phyloP scores from a whole-genome alignment of 2,329 filamentous ascomycete species.

The Trichoderma brevicompactum region DNA sequence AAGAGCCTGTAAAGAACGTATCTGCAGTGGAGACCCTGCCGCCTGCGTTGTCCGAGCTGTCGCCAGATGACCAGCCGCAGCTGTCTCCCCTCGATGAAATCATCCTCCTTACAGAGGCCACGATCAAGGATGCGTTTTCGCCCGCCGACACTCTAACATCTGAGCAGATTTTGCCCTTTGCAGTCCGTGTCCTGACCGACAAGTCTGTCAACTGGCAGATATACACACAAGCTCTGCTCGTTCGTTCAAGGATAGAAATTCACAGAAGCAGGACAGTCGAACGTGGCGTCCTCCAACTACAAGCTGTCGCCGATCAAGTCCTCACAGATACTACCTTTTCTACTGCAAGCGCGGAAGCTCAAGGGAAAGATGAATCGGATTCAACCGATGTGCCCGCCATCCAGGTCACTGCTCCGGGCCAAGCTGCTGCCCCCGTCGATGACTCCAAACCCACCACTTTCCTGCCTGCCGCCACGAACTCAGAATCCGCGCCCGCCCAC shows the following conservation, averaged over 20 bases:
- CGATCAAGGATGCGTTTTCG: conserved; percentile 84
- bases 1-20: conserved; percentile 49
- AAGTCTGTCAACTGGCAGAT: conserved; percentile 97
- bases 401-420: conserved; percentile 47
- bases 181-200: conserved; percentile 82
- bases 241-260: conserved; percentile 86
- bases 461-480: conserved; percentile 73
- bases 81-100: conserved; percentile 85
- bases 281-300: conserved; percentile 86
- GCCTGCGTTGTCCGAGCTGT: conserved; percentile 62
- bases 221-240: conserved; percentile 89
- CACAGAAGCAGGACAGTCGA: conserved; percentile 87
- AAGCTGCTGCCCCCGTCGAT: conserved; percentile 34
- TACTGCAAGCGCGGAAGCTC: conserved; percentile 38
- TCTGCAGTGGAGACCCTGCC: conserved; percentile 57
- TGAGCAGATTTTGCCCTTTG: conserved; percentile 93
- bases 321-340: conserved; percentile 74
- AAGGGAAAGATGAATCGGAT: conserved; percentile 34
- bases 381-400: conserved; percentile 51
- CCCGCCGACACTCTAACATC: conserved; percentile 83
- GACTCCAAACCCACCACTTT: conserved; percentile 70
- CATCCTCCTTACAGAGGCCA: conserved; percentile 84
- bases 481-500: conserved; percentile 76
- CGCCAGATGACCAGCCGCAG: conserved; percentile 80
- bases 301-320: conserved; percentile 93